These are phyloP conservation scores for Clarireedia paspali DNA, from an alignment of 2,329 filamentous ascomycete genomes.

Conservation along the genomic window DNA sequence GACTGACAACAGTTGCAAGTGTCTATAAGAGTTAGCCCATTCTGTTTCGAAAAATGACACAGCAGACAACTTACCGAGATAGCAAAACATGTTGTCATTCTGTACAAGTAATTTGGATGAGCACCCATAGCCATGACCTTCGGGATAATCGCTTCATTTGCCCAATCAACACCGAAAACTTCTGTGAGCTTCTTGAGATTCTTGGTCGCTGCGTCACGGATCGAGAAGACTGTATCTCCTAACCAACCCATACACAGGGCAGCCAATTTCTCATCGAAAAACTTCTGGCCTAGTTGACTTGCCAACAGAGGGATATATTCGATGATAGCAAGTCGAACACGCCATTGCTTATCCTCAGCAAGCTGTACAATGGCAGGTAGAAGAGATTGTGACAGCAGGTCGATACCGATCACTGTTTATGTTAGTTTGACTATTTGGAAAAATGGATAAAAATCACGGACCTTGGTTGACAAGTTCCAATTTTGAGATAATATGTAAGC, in stretches of 20 bases:
- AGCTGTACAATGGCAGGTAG: constrained; percentile 95
- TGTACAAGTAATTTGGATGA: constrained; percentile 97
- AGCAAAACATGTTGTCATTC: constrained; percentile 99
- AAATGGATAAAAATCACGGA: constrained; percentile 33
- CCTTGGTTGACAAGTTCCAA: constrained; percentile 96
- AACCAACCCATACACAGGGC: constrained; percentile 97
- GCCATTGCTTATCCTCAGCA: constrained; percentile 98
- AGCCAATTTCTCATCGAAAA: constrained; percentile 97
- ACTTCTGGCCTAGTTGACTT: constrained; percentile 90
- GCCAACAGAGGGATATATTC: constrained; percentile 97
- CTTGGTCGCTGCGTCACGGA: constrained; percentile 91
- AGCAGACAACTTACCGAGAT: constrained; percentile 69
- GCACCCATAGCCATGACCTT: constrained; percentile 98
- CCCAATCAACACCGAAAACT: constrained; percentile 97
- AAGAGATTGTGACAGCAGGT: constrained; percentile 90
- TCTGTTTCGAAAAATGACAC: not conserved
- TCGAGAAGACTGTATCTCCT: constrained; percentile 97
- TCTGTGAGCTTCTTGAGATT: constrained; percentile 98
- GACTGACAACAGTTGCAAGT: constrained; percentile 82
- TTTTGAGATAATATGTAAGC: constrained; percentile 99
- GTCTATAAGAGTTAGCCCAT: constrained; percentile 50
- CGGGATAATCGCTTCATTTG: constrained; percentile 91
- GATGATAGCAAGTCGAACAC: constrained; percentile 94
- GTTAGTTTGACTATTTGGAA: constrained; percentile 12
- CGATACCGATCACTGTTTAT: constrained; percentile 82